A percentile compares a stretch with the other conserved stretches of the same genome.
phyloP scores from a whole-genome alignment of 208 protist genomes.

The Crithidia acanthocephali region DNA sequence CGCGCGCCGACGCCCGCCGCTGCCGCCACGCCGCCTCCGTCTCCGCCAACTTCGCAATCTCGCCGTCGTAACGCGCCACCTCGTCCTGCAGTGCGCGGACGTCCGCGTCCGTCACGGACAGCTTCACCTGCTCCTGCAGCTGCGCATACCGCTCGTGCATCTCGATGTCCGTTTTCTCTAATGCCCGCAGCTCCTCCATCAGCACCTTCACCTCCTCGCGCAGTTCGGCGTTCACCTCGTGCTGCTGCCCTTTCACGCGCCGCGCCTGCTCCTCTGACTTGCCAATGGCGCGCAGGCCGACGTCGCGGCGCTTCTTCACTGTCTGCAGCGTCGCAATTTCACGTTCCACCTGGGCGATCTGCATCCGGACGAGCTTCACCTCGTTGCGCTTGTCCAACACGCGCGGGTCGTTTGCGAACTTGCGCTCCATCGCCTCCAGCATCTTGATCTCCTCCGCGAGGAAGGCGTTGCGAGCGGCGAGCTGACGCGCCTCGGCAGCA shows the following conservation, averaged over 20 bases:
- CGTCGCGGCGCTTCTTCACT: conserved; percentile 56
- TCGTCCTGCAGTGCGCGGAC: conserved; percentile 37
- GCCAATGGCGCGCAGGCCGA: conserved; percentile 54
- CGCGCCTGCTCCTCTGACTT: conserved; percentile 43
- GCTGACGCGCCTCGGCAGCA: conserved; percentile 30
- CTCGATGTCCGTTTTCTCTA: conserved; percentile 61
- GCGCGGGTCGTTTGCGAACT: conserved; percentile 48
- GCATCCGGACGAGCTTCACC: conserved; percentile 47
- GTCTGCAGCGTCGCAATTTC: conserved; percentile 68
- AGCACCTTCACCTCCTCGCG: conserved; percentile 50
- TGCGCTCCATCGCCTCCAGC: conserved; percentile 32
- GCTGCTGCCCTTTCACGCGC: conserved; percentile 48
- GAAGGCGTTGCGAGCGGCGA: conserved; percentile 44
- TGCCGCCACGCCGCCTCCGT: conserved; percentile 39
- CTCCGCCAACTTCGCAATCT: conserved; percentile 14
- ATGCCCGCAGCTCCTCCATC: conserved; percentile 47
- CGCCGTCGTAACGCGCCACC: conserved; percentile 38
- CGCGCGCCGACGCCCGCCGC: conserved; percentile 34
- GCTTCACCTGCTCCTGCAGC: conserved; percentile 60
- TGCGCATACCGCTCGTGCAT: conserved; percentile 56
- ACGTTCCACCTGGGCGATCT: conserved; percentile 53
- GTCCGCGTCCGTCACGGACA: conserved; percentile 64
- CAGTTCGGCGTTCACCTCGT: conserved; percentile 47
- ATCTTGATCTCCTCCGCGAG: conserved; percentile 44
- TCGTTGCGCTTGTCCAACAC: conserved; percentile 75